These are phyloP conservation scores for Agaricus bisporus DNA, from an alignment of 768 basidiomycete species.

Conservation along the genomic window DNA sequence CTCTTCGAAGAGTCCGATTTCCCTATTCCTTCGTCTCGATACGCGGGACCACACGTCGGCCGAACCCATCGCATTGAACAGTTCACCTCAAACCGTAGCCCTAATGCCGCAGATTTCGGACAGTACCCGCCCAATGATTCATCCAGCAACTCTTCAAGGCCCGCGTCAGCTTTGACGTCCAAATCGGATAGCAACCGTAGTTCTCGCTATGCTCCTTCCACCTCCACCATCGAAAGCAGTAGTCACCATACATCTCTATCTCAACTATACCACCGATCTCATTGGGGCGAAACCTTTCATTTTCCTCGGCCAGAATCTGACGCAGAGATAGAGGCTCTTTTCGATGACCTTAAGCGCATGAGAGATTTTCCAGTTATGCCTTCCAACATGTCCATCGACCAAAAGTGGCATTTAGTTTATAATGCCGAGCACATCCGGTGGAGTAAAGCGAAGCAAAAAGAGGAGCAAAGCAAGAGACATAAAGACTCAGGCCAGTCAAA, in stretches of 20 bases:
- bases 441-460: conserved; percentile 63
- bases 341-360: conserved; percentile 68
- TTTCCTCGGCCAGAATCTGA: conserved; percentile 76
- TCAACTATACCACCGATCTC: conserved; percentile 48
- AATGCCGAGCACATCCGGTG: conserved; percentile 77
- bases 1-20: conserved; percentile 45
- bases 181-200: conserved; percentile 52
- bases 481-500: conserved; percentile 50
- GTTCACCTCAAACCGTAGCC: conserved; percentile 42
- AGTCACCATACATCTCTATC: conserved; percentile 41
- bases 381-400: conserved; percentile 70
- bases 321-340: conserved; percentile 73
- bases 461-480: conserved; percentile 56
- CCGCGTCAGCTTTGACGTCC: conserved; percentile 43
- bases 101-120: conserved; percentile 49
- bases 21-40: conserved; percentile 21
- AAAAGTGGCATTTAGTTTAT: conserved; percentile 90
- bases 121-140: conserved; percentile 31
- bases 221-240: conserved; percentile 33
- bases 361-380: conserved; percentile 58
- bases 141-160: conserved; percentile 46
- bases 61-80: conserved; percentile 50
- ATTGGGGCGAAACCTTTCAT: conserved; percentile 47
- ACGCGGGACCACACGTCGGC: conserved; percentile 28
- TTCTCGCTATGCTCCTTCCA: conserved; percentile 60